These are phyloP conservation scores for Acanthamoeba culbertsoni DNA, from an alignment of 208 protist species.

Conservation along the genomic window DNA sequence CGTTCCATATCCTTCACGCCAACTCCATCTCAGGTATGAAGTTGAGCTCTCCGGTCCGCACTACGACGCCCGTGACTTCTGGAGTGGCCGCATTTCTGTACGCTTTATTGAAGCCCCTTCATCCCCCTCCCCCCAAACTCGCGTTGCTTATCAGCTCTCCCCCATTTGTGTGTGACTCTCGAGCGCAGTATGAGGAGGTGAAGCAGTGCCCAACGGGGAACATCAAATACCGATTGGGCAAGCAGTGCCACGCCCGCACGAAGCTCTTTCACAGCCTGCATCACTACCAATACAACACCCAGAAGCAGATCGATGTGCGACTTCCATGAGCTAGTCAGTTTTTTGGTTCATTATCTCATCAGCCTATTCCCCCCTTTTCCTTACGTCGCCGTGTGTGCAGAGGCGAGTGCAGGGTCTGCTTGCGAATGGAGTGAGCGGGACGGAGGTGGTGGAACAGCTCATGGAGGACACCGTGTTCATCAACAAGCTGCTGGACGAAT, in stretches of 20 bases:
- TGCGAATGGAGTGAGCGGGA: background rate
- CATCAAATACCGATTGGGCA: background rate
- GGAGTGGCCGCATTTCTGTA: constrained; percentile 8
- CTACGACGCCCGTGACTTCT: background rate
- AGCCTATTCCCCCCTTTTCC: background rate
- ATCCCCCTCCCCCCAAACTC: background rate
- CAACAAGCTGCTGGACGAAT: background rate
- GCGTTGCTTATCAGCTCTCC: background rate
- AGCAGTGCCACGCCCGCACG: background rate
- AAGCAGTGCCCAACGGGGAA: background rate
- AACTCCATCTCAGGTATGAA: background rate
- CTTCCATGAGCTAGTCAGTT: background rate
- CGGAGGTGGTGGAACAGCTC: background rate
- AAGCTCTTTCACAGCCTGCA: constrained; percentile 3
- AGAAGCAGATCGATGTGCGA: background rate
- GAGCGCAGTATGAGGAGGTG: background rate
- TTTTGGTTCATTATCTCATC: background rate
- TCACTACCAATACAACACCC: background rate
- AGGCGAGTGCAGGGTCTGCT: background rate
- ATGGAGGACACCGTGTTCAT: background rate
- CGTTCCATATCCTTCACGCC: background rate
- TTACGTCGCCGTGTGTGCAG: background rate
- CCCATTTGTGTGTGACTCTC: background rate
- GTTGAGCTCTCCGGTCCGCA: background rate
- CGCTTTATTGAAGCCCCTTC: background rate